Evolutionary conservation across 495 filamentous ascomycete genomes (phyloP).

Genomic region (Pseudevernia furfuracea): DNA sequence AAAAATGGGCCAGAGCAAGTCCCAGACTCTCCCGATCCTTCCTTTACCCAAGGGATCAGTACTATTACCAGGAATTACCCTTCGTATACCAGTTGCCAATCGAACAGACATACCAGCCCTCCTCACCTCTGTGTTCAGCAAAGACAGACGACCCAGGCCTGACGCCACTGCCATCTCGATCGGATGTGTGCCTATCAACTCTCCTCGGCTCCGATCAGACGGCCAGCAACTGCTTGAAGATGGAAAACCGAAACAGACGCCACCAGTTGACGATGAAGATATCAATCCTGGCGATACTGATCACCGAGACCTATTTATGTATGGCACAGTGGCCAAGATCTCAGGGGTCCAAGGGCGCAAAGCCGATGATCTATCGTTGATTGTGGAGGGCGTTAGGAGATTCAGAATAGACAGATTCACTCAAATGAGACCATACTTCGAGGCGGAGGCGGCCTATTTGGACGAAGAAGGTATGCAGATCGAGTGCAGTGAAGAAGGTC

Average conservation of each 20-base stretch:
- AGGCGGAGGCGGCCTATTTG: conserved; percentile 60
- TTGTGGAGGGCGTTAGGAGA: conserved; percentile 78
- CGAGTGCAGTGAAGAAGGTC: not conserved
- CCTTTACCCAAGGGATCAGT: conserved; percentile 66
- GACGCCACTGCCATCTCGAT: conserved; percentile 62
- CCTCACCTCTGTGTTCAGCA: conserved; percentile 66
- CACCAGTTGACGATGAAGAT: conserved; percentile 32
- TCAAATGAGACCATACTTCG: conserved; percentile 77
- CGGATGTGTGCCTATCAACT: conserved; percentile 73
- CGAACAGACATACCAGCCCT: conserved; percentile 78
- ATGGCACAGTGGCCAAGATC: conserved; percentile 73
- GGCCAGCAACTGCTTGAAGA: conserved; percentile 63
- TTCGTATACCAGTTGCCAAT: conserved; percentile 67
- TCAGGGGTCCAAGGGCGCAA: conserved; percentile 73
- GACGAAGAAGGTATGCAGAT: conserved; percentile 51
- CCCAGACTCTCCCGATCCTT: conserved; percentile 60
- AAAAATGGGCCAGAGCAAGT: conserved; percentile 33
- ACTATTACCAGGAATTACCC: conserved; percentile 70
- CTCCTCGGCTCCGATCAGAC: conserved; percentile 56
- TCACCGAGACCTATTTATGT: conserved; percentile 66
- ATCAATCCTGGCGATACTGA: conserved; percentile 52
- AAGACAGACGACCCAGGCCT: conserved; percentile 53
- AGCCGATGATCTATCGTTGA: conserved; percentile 67
- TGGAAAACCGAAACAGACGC: conserved; percentile 26
- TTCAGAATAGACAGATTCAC: conserved; percentile 66